Base-by-base conservation (phyloP, 441 rosid genomes). In the Populus tomentosa region DNA sequence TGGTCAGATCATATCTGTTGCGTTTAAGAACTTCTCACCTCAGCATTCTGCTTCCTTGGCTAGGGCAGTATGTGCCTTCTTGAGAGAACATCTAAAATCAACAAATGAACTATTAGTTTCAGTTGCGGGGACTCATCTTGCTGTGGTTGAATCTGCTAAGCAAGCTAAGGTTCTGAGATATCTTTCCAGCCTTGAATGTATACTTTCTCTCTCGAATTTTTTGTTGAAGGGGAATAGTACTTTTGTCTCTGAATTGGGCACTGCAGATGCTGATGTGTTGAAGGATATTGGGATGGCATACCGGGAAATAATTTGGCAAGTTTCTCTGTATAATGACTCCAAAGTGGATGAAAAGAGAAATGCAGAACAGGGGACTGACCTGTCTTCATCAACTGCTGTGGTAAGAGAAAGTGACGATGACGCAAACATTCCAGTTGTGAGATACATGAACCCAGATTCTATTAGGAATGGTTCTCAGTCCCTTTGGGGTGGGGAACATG, bases 371-470 rank as follows among this genome's bases (percentile, higher is more conserved):
- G 84, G 74, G 84, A 80, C 87, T 71, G 91, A 89, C 78, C 81
- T 84, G 59, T 88, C 89, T 67, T 82, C 92, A 63, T 91, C 97
- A 56, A 87, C 71, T 88, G 83, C 85, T 81, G 88, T 81, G 83
- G 97, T 87, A 86, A 90, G 98, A 84, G 98, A 96, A 78, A 90
- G 91, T 72, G 94, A 91, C 77, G 97, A 96, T 72, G 97, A 91
- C 85, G 87, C 86, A 69, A 87, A 82, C 84, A 83, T 86, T 79
- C 89, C 95, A 5, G 92, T 84, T 33, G 85, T 88, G 82, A 85
- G 99, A 82, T 91, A 94, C 83, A 88, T 88, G 88, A 90, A 92
- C 81, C 91, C 97, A 32, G 90, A 89, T 83, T 91, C 98, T 42
- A 70, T 89, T 73, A 89, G 98, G 83, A 90, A 80, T 80, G 88